Base-by-base conservation (phyloP, 1,284 basidiomycete species). In the Vanrija sp. region DNA sequence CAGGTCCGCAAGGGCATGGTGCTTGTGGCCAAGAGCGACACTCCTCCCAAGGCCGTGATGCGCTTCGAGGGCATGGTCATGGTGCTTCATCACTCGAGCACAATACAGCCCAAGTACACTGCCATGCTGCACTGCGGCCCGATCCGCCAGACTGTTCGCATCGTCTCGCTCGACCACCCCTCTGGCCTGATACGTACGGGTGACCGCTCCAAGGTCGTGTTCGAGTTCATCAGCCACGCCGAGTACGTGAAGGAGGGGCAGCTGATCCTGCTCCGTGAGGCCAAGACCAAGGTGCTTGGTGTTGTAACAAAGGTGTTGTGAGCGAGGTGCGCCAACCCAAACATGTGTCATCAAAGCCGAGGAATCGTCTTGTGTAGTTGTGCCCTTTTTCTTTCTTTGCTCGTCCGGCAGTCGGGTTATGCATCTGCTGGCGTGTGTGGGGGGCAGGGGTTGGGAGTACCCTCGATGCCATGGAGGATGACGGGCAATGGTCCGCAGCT, bases 1-100 rank as follows among this genome's bases (percentile, higher is more conserved):
- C 84, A 86, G 43, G 86, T 98, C 8, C 81, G 96, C 54, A 98
- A 98, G 76, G 94, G 92, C 10, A 95, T 95, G 93, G 88, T 95
- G 3, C 78, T 97, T 35, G 84, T 93, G 0, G 84, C 85, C 51
- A 89, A 86, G 73, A 83, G 84, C 1, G 91, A 95, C 7, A 78
- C 77, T 20, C 85, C 84, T 12, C 90, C 91, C 10, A 83, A 82
- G 78, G 65, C 66, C 37, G 63, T 62, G 25, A 69, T 59, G 45
- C 56, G 61, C 20, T 67, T 70, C 64, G 71, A 74, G 56, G 69
- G 71, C 20, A 71, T 72, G 68, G 68, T 65, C 53, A 61, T 68
- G 59, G 65, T 64, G 8, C 53, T 69, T 56, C 90, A 88, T 70
- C 91, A 96, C 72, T 90, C 92, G 67, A 93, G 90, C 25, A 95